phyloP scores from a whole-genome alignment of 2,329 filamentous ascomycete genomes.

The Penicillium sp. region DNA sequence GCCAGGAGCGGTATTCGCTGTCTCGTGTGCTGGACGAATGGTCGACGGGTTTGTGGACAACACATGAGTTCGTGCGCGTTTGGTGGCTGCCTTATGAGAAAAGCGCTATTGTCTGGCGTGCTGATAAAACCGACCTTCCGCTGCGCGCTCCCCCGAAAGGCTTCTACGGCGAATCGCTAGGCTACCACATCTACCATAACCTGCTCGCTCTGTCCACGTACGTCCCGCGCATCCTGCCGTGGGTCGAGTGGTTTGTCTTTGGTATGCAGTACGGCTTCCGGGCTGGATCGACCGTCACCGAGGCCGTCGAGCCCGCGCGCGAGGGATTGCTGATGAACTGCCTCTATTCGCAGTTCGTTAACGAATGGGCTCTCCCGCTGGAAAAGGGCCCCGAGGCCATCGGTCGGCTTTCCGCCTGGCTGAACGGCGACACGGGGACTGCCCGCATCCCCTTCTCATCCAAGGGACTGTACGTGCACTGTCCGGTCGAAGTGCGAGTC shows the following conservation, averaged over 20 bases:
- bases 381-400: conserved; percentile 80
- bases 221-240: conserved; percentile 69
- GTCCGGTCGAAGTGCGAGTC: conserved; percentile 85
- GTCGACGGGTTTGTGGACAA: conserved; percentile 67
- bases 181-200: conserved; percentile 86
- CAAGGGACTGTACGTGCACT: conserved; percentile 73
- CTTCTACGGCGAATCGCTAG: conserved; percentile 74
- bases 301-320: conserved; percentile 71
- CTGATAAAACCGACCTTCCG: conserved; percentile 63
- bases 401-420: conserved; percentile 72
- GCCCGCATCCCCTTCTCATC: conserved; percentile 71
- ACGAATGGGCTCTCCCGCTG: conserved; percentile 92
- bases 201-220: conserved; percentile 72
- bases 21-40: conserved; percentile 61
- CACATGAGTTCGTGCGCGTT: conserved; percentile 79
- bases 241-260: conserved; percentile 93
- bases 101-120: conserved; percentile 79
- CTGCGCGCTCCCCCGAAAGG: conserved; percentile 52
- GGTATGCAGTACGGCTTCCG: conserved; percentile 94
- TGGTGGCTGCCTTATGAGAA: conserved; percentile 97
- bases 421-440: conserved; percentile 62
- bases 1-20: conserved; percentile 67
- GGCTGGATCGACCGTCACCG: conserved; percentile 53
- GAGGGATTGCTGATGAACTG: conserved; percentile 90
- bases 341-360: conserved; percentile 94